A percentile compares a stretch with the other conserved stretches of the same genome.
Conservation (phyloP, 148 eudicot genomes). For the Camellia sinensis region DNA sequence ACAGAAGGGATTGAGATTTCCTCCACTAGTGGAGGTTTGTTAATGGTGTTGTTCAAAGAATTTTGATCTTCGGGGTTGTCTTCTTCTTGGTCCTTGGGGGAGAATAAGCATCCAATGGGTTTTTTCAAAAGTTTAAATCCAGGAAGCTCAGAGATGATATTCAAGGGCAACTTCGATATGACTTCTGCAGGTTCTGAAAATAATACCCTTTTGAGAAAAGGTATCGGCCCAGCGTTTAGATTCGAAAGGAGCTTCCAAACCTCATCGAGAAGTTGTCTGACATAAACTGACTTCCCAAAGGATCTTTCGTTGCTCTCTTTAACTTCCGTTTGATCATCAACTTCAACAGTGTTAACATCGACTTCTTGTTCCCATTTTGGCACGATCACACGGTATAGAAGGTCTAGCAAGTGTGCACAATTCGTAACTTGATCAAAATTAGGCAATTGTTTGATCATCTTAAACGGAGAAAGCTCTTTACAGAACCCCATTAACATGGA, state of each 20-base stretch:
- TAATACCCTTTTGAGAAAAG: neutral
- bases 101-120: conserved; percentile 22
- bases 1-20: conserved; percentile 35
- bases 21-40: conserved; percentile 23
- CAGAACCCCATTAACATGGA: conserved; percentile 28
- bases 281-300: neutral
- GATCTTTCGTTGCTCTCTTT: conserved; percentile 6
- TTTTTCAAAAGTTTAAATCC: conserved; percentile 9
- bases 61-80: conserved; percentile 7
- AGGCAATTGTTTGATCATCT: conserved; percentile 11
- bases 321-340: conserved; percentile 9
- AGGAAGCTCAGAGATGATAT: conserved; percentile 12
- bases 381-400: conserved; percentile 31
- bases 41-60: neutral
- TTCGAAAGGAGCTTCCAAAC: conserved; percentile 1
- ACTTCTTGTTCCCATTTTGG: conserved; percentile 16
- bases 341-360: neutral
- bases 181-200: conserved; percentile 6
- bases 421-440: neutral
- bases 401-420: conserved; percentile 29
- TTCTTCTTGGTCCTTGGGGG: neutral
- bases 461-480: conserved; percentile 31
- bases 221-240: neutral
- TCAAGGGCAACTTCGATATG: conserved; percentile 13
- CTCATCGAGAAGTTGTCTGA: neutral